Percentiles rank a stretch among this genome's conserved stretches.
phyloP scores from a whole-genome alignment of 768 basidiomycete species.

The Boletus rubescentipes region DNA sequence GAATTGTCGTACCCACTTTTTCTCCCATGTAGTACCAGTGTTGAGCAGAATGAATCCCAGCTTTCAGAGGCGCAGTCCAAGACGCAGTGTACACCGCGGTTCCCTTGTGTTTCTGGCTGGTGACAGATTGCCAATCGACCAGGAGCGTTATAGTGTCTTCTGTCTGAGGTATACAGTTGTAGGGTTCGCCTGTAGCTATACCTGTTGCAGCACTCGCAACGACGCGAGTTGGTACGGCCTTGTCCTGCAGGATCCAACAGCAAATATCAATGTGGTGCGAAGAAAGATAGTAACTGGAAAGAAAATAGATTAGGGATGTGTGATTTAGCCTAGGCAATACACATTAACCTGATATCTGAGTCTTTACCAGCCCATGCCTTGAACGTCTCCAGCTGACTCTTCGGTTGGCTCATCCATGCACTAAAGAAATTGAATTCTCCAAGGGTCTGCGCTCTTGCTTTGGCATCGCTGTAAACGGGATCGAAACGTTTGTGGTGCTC shows the following conservation, averaged over 20 bases:
- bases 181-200: conserved; percentile 87
- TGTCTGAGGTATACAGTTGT: conserved; percentile 81
- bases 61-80: conserved; percentile 90
- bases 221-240: conserved; percentile 77
- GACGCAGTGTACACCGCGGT: conserved; percentile 92
- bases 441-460: conserved; percentile 66
- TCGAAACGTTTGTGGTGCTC: conserved; percentile 94
- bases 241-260: conserved; percentile 80
- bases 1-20: conserved; percentile 51
- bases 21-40: conserved; percentile 96
- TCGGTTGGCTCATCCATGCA: conserved; percentile 98
- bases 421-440: conserved; percentile 96
- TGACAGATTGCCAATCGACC: conserved; percentile 88
- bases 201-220: conserved; percentile 89
- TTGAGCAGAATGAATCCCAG: conserved; percentile 88
- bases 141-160: conserved; percentile 95
- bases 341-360: conserved; percentile 77
- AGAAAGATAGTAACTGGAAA: conserved; percentile 83
- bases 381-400: conserved; percentile 93
- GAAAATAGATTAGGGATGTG: neutral
- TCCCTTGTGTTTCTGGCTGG: conserved; percentile 72
- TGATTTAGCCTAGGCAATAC: neutral
- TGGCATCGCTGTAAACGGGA: conserved; percentile 91
- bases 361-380: conserved; percentile 94
- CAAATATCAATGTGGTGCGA: conserved; percentile 93